These are phyloP conservation scores for Monosporascus sp. DNA, from an alignment of 2,329 filamentous ascomycete genomes.

Conservation along the genomic window DNA sequence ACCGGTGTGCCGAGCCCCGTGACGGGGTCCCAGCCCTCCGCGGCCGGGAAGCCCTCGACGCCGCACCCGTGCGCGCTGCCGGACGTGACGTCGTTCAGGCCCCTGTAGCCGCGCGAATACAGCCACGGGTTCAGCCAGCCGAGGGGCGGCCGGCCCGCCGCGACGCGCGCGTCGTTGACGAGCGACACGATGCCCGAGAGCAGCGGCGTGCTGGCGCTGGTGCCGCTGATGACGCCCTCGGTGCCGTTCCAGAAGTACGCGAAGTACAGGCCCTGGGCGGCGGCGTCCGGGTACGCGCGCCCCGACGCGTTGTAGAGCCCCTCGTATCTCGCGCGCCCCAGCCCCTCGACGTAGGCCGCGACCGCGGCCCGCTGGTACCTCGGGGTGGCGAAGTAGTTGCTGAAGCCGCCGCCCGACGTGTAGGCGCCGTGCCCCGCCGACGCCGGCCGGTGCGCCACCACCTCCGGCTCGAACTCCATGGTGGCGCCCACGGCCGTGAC, in stretches of 20 bases:
- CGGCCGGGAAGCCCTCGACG: constrained; percentile 22
- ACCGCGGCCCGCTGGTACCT: constrained; percentile 36
- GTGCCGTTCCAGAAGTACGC: constrained; percentile 30
- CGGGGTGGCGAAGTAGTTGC: constrained; percentile 39
- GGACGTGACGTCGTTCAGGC: constrained; percentile 34
- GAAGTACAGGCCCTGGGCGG: constrained; percentile 27
- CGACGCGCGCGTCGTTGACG: constrained; percentile 56
- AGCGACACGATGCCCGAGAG: constrained; percentile 54
- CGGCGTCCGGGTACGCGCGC: constrained; percentile 42
- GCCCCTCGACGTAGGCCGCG: constrained; percentile 30
- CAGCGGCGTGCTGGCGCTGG: constrained; percentile 50
- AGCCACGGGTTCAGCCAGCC: constrained; percentile 42
- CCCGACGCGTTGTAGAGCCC: constrained; percentile 38
- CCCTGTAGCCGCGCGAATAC: constrained; percentile 29
- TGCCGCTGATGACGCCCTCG: constrained; percentile 40
- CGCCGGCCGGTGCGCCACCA: constrained; percentile 30
- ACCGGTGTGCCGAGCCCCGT: constrained; percentile 31
- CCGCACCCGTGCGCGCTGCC: constrained; percentile 36
- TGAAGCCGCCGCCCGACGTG: constrained; percentile 39
- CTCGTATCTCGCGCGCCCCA: constrained; percentile 37
- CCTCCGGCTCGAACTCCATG: constrained; percentile 28
- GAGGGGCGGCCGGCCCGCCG: constrained; percentile 38
- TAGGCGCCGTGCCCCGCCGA: constrained; percentile 19
- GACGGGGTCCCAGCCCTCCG: constrained; percentile 31
- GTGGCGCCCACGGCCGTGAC: constrained; percentile 28